phyloP scores from a whole-genome alignment of 306 rosid genomes.

The Vigna nakashimae region DNA sequence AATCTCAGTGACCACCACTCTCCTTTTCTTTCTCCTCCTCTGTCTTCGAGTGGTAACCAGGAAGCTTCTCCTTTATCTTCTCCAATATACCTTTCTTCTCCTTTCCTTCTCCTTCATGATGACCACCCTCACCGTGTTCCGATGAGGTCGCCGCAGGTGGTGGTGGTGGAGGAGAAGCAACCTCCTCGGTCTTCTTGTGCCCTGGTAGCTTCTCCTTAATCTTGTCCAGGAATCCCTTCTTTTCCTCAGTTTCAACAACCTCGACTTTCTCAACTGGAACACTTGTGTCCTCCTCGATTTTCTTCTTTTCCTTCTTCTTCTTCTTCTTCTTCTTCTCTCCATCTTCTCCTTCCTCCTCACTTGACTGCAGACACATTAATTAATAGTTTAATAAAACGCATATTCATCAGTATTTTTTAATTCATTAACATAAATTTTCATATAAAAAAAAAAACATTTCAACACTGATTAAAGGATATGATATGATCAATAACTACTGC shows the following conservation, averaged over 20 bases:
- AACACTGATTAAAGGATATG: no score
- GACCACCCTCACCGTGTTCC: slow-evolving; percentile 17
- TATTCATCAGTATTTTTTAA: no score
- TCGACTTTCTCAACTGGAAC: slow-evolving; percentile 68
- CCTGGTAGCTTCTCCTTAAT: slow-evolving; percentile 91
- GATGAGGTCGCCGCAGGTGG: slow-evolving; percentile 1
- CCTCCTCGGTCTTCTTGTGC: slow-evolving; percentile 77
- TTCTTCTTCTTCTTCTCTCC: slow-evolving; percentile 60
- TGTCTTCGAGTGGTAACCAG: slow-evolving; percentile 67
- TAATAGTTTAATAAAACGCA: background rate
- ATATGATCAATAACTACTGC: no score
- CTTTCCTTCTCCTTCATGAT: slow-evolving; percentile 59
- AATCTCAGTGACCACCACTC: slow-evolving; percentile 33
- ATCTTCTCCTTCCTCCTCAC: slow-evolving; percentile 78
- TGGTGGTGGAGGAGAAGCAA: background rate
- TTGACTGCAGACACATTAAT: slow-evolving; percentile 56
- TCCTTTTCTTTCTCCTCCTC: slow-evolving; percentile 41
- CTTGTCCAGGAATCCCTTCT: slow-evolving; percentile 83
- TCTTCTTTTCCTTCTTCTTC: slow-evolving; percentile 61
- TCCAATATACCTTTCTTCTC: slow-evolving; percentile 89
- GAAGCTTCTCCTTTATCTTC: slow-evolving; percentile 84
- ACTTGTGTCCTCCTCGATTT: slow-evolving; percentile 38
- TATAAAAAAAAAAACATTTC: no score
- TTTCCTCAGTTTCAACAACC: slow-evolving; percentile 58
- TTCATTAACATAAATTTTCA: background rate